Evolutionary conservation across 306 rosid species (phyloP), one percentile per base, ranked within the genome.

Genomic region (Begonia peltatifolia): DNA sequence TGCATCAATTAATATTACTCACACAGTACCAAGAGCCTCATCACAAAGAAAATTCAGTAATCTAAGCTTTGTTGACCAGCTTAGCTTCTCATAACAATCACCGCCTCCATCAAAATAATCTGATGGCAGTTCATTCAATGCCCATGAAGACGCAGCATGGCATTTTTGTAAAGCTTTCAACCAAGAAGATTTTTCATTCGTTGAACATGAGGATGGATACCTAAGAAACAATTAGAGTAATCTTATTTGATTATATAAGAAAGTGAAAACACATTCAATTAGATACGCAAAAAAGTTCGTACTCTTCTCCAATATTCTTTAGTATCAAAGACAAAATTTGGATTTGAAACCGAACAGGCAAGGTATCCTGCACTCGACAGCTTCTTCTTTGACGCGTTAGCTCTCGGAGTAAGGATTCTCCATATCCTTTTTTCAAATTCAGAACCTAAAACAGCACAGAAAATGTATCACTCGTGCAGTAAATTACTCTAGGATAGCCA

Each of bases 1-100:
- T 17, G 8, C 11, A 20, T 44, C 13, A 20, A 23, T 42, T 38
- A 43, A 5, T n/a, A 59, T 15, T 59, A 73, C 83, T 77, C 59
- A 77, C 83, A 15, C 14, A 10, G 83, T 77, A 62, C 68, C 13
- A 47, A 77, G 74, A 58, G 66, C 74, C 72, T 77, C 77, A 58
- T 77, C 79, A 44, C 83, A 77, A 30, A 77, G 67, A 60, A 66
- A 73, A 63, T 61, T 77, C 53, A 77, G 18, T 41, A 77, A 52
- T 55, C 59, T 54, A 22, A 77, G 74, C 55, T 64, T 77, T 47
- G 11, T 75, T 11, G 83, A 73, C 59, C 73, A 62, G 62, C 42
- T 60, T 52, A 77, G 62, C 56, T 30, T 46, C 30, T 67, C 77
- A 42, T 77, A 77, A 52, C 65, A 66, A 46, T 30, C 47, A 36